Evolutionary conservation across 306 rosid genomes (phyloP), one percentile per base, ranked within the genome.

Genomic region (Pyrus communis): DNA sequence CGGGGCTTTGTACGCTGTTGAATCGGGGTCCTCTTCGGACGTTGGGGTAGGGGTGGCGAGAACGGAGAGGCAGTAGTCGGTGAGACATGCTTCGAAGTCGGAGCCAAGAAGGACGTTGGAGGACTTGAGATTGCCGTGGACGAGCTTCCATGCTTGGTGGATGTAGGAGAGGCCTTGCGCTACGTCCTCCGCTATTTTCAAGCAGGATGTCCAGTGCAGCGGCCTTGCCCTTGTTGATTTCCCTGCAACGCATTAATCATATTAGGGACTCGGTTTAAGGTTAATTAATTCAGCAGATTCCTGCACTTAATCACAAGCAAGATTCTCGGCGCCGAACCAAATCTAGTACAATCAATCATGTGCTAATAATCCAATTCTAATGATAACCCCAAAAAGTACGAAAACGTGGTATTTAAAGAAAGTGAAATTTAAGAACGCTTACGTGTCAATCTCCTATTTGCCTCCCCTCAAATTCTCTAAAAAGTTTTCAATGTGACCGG

Each of bases 91-190:
- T 82, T 93, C 98, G 5, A 93, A 93, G 82, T 93, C 93, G 0
- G 92, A 85, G 67, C 98, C 98, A 18, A 93, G 96, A 3, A 93
- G 88, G 64, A 93, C 96, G 69, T 93, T 93, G 80, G 90, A 77
- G 70, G 97, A 87, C 78, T 88, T 93, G 83, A 93, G 98, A 82
- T 91, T 91, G 71, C 98, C 98, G 40, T 93, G 98, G 78, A 93
- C 93, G 9, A 91, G 84, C 85, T 93, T 86, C 98, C 97, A 93
- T 68, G 98, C 98, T 78, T 93, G 98, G 83, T 93, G 98, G 75
- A 93, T 93, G 90, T 89, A 93, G 79, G 97, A 87, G 49, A 93
- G 83, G 58, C 97, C 97, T 84, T 93, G 98, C 11, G 98, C 97
- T 73, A 91, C 86, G 40, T 93, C 98, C 80, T 93, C 98, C 22